Evolutionary conservation across 441 rosid genomes (phyloP), one percentile per base, ranked within the genome.

Genomic region (Adansonia madagascariensis): DNA sequence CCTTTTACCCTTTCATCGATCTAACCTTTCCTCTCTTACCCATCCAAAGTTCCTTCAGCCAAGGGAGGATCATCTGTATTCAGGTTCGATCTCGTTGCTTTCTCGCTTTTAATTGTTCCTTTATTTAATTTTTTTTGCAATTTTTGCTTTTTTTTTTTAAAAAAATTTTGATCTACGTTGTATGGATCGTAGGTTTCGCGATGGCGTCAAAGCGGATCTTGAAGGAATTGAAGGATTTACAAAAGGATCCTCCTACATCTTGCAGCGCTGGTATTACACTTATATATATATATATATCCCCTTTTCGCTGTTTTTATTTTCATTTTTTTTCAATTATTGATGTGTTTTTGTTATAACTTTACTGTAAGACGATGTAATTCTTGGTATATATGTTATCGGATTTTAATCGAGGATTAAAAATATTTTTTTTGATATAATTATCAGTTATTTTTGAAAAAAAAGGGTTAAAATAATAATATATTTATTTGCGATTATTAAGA

Each of bases 11-110:
- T 8, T 76, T 27, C 8, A 18, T 27, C 43, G 15, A 3, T 52
- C 69, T 66, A 18, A 3, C 7, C 20, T 44, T 39, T 18, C 66
- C 60, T 62, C 69, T 11, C 66, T 55, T 4, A 1, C 61, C 15
- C 59, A 52, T 17, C 24, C 72, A 22, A 17, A 18, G 60, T 57
- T 15, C 64, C 17, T 4, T 63, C 71, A 47, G 73, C 43, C 20
- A 63, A 65, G 77, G 81, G 83, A 70, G 79, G 81, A 81, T 68
- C 63, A 20, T 49, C 63, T 57, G 9, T 50, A 27, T 27, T 75
- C 66, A 63, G 84, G 81, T 70, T 70, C 55, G 46, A 39, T 50
- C 61, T 64, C 43, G 5, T 27, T 2, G 4, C 6, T 39, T 39
- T 39, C 35, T 49, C 62, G 17, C 0, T 61, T 44, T 55, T 1